Evolutionary conservation across 176 grass and related monocot species (phyloP), one percentile per base, ranked within the genome.

Genomic region (Avena sativa): DNA sequence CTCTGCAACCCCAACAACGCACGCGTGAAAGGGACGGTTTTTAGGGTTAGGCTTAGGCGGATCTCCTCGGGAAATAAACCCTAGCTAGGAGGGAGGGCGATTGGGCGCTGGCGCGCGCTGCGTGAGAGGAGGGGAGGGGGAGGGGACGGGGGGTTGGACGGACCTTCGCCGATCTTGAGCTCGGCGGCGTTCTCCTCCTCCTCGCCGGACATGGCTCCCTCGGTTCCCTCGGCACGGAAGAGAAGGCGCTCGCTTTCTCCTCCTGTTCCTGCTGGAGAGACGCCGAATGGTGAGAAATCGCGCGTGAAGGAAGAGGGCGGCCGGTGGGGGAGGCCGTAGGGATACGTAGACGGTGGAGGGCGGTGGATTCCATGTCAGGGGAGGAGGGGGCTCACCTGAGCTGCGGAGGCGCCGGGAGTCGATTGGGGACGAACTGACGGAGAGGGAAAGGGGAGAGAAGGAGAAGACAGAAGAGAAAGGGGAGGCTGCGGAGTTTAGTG

Each of bases 131-230:
- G 1, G 2, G 0, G 13, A 7, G 6, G 26, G 5, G 1, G 2
- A 0, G 13, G 6, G 14, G 4, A 3, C 3, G 2, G 15, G 10
- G 20, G 2, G 0, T 40, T 5, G 55, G 15, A 21, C 20, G 23
- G 4, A 95, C 93, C 96, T 50, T 98, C 93, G 14, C 93, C 96
- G 69, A 98, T 98, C 90, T 98, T 98, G 82, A 98, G 91, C 55
- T 98, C 96, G 7, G 96, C 93, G 3, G 93, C 96, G 82, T 98
- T 98, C 74, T 98, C 96, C 87, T 95, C 96, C 70, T 98, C 96
- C 89, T 98, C 92, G 44, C 81, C 90, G 5, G 93, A 94, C 96
- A 98, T 98, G 25, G 28, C 26, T 6, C 25, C 21, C 7, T 32
- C n/a, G 3, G 4, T 25, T 6, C 25, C 13, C 7, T 32, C 9